Conservation (phyloP, 2,329 filamentous ascomycete genomes). For the Lecanoromycetidae sp. region DNA sequence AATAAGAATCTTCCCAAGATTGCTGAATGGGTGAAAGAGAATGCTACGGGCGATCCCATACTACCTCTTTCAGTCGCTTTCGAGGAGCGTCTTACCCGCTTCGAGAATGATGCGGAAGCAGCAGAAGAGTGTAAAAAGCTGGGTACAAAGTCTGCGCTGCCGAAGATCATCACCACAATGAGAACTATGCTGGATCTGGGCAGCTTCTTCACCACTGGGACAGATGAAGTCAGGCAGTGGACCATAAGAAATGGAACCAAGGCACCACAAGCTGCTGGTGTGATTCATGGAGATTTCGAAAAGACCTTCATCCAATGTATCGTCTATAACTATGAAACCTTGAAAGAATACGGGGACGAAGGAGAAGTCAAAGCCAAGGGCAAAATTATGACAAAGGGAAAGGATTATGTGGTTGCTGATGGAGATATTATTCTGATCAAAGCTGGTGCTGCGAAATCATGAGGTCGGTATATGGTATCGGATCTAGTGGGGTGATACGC, state of each 20-base stretch:
- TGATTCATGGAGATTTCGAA: slow-evolving; percentile 97
- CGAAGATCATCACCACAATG: slow-evolving; percentile 89
- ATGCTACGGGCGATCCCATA: slow-evolving; percentile 77
- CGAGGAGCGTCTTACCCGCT: slow-evolving; percentile 78
- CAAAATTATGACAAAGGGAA: slow-evolving; percentile 97
- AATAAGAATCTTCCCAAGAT: slow-evolving; percentile 97
- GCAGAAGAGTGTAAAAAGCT: slow-evolving; percentile 80
- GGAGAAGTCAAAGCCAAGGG: slow-evolving; percentile 80
- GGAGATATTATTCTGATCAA: slow-evolving; percentile 71
- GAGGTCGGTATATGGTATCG: background rate
- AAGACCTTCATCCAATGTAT: slow-evolving; percentile 98
- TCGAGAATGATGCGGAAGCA: slow-evolving; percentile 64
- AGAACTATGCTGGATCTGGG: slow-evolving; percentile 78
- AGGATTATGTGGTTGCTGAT: slow-evolving; percentile 58
- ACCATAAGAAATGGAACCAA: slow-evolving; percentile 92
- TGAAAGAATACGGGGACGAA: slow-evolving; percentile 86
- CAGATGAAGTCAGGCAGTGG: slow-evolving; percentile 97
- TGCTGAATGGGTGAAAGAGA: slow-evolving; percentile 86
- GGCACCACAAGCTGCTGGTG: slow-evolving; percentile 92
- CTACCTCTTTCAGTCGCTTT: slow-evolving; percentile 87
- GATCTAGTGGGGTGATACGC: background rate
- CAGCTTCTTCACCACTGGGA: slow-evolving; percentile 93
- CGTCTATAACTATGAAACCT: slow-evolving; percentile 73
- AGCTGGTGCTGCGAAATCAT: slow-evolving; percentile 38
- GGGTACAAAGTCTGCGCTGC: slow-evolving; percentile 74